Conservation (phyloP, 768 basidiomycete species). For the Suillus decipiens region DNA sequence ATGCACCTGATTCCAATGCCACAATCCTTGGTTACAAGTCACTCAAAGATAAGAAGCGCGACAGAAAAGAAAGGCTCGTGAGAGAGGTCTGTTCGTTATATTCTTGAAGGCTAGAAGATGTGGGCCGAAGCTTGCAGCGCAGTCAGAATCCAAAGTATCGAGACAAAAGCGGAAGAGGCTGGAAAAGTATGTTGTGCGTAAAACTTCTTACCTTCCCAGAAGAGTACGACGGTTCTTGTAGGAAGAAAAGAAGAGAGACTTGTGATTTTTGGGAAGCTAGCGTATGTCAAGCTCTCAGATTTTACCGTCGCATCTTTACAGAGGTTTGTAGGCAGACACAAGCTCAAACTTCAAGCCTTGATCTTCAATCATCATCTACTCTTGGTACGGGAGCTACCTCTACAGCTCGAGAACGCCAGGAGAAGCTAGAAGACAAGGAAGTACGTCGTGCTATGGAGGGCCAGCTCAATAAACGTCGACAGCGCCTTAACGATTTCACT, state of each 20-base stretch:
- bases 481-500: constrained; percentile 34
- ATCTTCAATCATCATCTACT: constrained; percentile 78
- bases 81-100: constrained; percentile 52
- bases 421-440: constrained; percentile 60
- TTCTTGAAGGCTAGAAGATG: background rate
- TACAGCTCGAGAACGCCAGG: constrained; percentile 61
- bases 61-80: constrained; percentile 58
- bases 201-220: background rate
- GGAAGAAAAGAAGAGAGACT: constrained; percentile 87
- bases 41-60: constrained; percentile 58
- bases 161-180: constrained; percentile 86
- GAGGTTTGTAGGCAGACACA: no score
- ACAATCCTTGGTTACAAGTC: constrained; percentile 59
- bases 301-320: no score
- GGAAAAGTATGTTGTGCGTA: constrained; percentile 87
- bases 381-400: constrained; percentile 72
- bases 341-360: no score
- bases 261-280: constrained; percentile 74
- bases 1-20: constrained; percentile 55
- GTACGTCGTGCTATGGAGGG: constrained; percentile 55
- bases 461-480: constrained; percentile 49
- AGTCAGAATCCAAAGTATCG: constrained; percentile 72
- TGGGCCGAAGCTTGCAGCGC: constrained; percentile 31
- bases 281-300: no score
- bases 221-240: constrained; percentile 30